Base-by-base conservation (phyloP, 2,329 filamentous ascomycete genomes). In the Bipolaris zeicola region DNA sequence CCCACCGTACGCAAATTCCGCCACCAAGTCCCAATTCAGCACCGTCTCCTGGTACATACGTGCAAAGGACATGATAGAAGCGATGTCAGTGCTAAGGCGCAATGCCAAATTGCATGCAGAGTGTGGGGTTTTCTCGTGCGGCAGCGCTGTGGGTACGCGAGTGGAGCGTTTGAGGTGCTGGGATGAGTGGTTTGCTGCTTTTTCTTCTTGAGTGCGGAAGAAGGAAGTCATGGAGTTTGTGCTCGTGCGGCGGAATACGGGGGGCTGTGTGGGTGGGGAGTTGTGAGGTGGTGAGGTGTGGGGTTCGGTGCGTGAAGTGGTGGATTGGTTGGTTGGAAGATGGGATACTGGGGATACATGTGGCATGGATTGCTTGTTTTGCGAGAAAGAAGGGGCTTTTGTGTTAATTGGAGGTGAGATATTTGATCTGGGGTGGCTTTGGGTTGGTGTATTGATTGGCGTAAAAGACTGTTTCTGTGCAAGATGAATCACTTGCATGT, bases 31-130 rank as follows among this genome's bases (percentile, higher is more conserved):
- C 69, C 67, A 72, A 3, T 64, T 60, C 1, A 63, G 55, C 6
- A 42, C 64, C 22, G 26, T 2, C 38, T 41, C 63, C 65, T 66
- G 50, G 69, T 62, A 6, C 71, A 52, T 18, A 60, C 68, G 7
- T 42, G 54, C 14, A 1, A 4, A 8, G 6, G 6, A 18, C 1
- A 10, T 5, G 28, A 62, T 60, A 10, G 38, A 38, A 5, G 63
- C 38, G 0, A 45, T 16, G 26, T 69, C 63, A 13, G 13, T n/a
- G 1, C 22, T 16, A 10, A 42, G 6, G 2, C 1, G 13, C 2
- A 41, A 11, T 6, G 6, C 6, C 2, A 22, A 11, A 3, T 41
- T 41, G 5, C 7, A 2, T n/a, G n/a, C n/a, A 18, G 14, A 14
- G 20, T 3, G 5, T 6, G 13, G 2, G 2, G 3, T 10, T 7